Percentiles rank a stretch among this genome's conserved stretches.
These are phyloP conservation scores for Ustilago curta DNA, from an alignment of 1,284 basidiomycete species.

Conservation along the genomic window DNA sequence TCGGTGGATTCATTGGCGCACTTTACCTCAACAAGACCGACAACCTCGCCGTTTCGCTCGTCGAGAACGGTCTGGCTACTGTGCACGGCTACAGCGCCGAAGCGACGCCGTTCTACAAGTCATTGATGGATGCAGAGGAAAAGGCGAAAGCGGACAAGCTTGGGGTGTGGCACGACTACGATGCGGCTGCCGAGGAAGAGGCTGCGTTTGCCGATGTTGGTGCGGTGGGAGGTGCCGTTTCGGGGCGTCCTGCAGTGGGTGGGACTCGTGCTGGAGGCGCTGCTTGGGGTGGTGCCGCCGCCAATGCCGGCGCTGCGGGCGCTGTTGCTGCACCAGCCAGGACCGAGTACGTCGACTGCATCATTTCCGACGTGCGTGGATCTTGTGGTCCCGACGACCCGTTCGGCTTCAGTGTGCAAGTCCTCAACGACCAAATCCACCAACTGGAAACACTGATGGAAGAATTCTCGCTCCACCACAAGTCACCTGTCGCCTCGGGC, in stretches of 20 bases:
- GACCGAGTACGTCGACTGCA: constrained; percentile 87
- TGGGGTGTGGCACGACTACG: constrained; percentile 76
- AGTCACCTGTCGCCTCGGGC: constrained; percentile 21
- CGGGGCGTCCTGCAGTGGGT: constrained; percentile 8
- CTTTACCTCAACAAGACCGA: constrained; percentile 79
- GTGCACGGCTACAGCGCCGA: constrained; percentile 92
- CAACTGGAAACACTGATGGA: constrained; percentile 91
- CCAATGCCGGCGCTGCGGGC: constrained; percentile 13
- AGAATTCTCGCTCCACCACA: constrained; percentile 77
- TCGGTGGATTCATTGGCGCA: constrained; percentile 92
- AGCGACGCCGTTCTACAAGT: constrained; percentile 79
- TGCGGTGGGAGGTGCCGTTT: neutral
- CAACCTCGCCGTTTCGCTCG: constrained; percentile 85
- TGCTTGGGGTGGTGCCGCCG: constrained; percentile 28
- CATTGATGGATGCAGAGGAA: constrained; percentile 83
- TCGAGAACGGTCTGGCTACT: constrained; percentile 82
- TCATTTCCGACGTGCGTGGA: constrained; percentile 85
- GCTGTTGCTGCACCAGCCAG: constrained; percentile 66
- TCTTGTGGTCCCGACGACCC: constrained; percentile 74
- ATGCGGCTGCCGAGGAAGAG: constrained; percentile 46
- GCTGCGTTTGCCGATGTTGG: constrained; percentile 20
- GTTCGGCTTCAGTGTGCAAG: constrained; percentile 91
- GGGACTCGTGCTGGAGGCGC: constrained; percentile 17
- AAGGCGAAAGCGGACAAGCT: constrained; percentile 77
- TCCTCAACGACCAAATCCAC: constrained; percentile 70